Percentiles rank a stretch among this genome's conserved stretches.
phyloP scores from a whole-genome alignment of 176 grass and related monocot species.

The Oropetium thomaeum region DNA sequence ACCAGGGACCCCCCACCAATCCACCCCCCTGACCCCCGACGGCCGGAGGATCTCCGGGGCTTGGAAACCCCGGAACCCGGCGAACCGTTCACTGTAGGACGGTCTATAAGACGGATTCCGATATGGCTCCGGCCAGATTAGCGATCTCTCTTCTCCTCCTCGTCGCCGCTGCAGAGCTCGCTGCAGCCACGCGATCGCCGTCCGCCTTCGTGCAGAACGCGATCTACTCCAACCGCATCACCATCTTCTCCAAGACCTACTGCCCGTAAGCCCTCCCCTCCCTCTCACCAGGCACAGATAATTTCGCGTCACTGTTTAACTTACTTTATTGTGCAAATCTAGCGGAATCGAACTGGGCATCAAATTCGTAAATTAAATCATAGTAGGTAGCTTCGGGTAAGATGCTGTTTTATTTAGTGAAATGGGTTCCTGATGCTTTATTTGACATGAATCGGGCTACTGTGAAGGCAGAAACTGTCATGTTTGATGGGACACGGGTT shows the following conservation, averaged over 20 bases:
- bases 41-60: not conserved
- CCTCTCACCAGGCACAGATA: not conserved
- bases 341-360: not conserved
- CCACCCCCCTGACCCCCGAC: not conserved
- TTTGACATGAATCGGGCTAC: not conserved
- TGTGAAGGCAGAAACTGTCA: not conserved
- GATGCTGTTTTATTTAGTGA: not conserved
- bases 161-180: conserved; percentile 38
- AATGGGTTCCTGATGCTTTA: not conserved
- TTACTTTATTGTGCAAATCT: not conserved
- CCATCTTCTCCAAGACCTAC: conserved; percentile 94
- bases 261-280: conserved; percentile 58
- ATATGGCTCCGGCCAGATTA: conserved; percentile 21
- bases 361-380: not conserved
- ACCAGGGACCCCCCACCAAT: too few relatives aligned
- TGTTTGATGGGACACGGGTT: not conserved
- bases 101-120: not conserved
- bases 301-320: not conserved
- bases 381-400: not conserved
- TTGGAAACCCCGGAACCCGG: not conserved
- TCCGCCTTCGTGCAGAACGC: conserved; percentile 86
- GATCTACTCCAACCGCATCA: conserved; percentile 91
- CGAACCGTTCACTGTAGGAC: not conserved
- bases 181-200: conserved; percentile 42
- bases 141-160: conserved; percentile 25